Evolutionary conservation across 768 basidiomycete species (phyloP).

Genomic region (Aureoboletus auriporus): DNA sequence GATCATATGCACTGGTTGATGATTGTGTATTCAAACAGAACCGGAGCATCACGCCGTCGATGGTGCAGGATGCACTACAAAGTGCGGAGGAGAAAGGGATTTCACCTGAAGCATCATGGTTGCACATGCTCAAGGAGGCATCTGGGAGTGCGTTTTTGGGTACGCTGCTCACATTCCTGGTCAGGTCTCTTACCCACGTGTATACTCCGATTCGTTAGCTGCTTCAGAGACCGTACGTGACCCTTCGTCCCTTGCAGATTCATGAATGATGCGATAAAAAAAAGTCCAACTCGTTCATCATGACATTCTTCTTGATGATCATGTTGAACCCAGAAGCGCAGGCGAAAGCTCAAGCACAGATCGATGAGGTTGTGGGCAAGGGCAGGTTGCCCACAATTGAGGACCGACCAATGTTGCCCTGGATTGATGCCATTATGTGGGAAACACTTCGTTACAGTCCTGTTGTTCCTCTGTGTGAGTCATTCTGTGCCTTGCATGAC

Average conservation of each 20-base stretch:
- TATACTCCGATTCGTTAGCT: neutral
- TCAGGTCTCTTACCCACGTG: too few species aligned
- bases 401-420: neutral
- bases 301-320: neutral
- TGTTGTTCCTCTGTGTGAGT: neutral
- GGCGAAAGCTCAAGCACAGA: neutral
- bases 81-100: neutral
- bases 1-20: neutral
- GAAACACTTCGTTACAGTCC: neutral
- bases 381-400: neutral
- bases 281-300: neutral
- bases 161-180: neutral
- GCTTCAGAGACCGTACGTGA: neutral
- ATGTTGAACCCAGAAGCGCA: neutral
- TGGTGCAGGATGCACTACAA: conserved; percentile 3
- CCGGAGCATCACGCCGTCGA: neutral
- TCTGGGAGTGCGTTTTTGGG: neutral
- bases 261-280: neutral
- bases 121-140: conserved; percentile 1
- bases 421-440: neutral
- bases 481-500: too few species aligned
- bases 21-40: neutral
- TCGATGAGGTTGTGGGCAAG: neutral
- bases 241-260: neutral
- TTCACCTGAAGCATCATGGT: neutral